phyloP scores from a whole-genome alignment of 768 basidiomycete genomes.

The Clavulina sp. region DNA sequence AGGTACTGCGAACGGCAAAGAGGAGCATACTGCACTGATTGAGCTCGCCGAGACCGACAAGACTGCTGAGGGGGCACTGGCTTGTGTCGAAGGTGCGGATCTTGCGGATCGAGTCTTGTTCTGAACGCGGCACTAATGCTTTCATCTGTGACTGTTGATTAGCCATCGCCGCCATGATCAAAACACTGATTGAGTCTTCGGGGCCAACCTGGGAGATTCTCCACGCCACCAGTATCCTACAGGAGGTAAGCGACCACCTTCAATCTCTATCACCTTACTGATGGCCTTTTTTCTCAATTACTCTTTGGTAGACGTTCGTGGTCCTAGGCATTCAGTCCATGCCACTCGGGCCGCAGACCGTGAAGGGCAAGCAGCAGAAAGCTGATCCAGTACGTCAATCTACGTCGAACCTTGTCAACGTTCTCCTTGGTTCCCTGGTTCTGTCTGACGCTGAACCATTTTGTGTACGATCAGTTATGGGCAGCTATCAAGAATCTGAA shows the following conservation, averaged over 20 bases:
- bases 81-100: constrained; percentile 44
- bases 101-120: neutral
- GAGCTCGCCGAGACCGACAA: constrained; percentile 21
- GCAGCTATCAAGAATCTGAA: constrained; percentile 57
- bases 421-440: too few species aligned
- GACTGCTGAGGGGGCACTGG: constrained; percentile 32
- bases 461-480: neutral
- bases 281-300: neutral
- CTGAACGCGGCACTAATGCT: neutral
- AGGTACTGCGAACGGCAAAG: neutral
- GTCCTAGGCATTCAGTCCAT: constrained; percentile 50
- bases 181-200: constrained; percentile 23
- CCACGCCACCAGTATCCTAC: constrained; percentile 53
- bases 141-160: constrained; percentile 1
- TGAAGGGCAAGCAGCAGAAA: constrained; percentile 50
- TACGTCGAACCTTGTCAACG: constrained; percentile 5
- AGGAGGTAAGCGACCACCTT: constrained; percentile 36
- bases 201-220: constrained; percentile 37
- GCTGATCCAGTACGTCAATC: constrained; percentile 40
- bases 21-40: neutral
- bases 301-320: constrained; percentile 42
- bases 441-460: neutral
- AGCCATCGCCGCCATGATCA: constrained; percentile 43
- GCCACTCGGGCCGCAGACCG: constrained; percentile 53
- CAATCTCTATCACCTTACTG: neutral